Conservation (phyloP, 2,329 filamentous ascomycete species). For the Aspergillus arachidicola region DNA sequence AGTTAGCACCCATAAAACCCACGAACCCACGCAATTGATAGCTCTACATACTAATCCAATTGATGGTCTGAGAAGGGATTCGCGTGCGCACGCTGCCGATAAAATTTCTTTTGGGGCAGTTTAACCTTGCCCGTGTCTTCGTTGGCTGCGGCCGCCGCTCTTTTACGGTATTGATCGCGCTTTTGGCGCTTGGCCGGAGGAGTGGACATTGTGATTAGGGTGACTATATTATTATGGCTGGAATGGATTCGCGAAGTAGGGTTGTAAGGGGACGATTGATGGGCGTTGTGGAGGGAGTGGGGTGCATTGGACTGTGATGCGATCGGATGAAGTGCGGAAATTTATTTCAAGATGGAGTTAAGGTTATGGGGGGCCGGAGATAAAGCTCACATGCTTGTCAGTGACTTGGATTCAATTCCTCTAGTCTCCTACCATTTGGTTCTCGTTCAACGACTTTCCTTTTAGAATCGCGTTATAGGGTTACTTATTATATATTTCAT, state of each 20-base stretch:
- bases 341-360: not conserved
- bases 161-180: slow-evolving; percentile 66
- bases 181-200: slow-evolving; percentile 47
- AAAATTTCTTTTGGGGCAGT: slow-evolving; percentile 92
- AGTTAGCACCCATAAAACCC: not conserved
- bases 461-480: not conserved
- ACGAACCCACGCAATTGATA: not conserved
- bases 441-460: not conserved
- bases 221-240: not conserved
- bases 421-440: not conserved
- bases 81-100: slow-evolving; percentile 92
- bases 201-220: slow-evolving; percentile 7
- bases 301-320: not conserved
- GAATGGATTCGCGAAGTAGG: not conserved
- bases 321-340: not conserved
- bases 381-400: not conserved
- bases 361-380: not conserved
- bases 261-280: not conserved
- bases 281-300: not conserved
- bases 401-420: no score
- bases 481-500: not conserved
- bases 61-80: slow-evolving; percentile 97
- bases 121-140: slow-evolving; percentile 47
- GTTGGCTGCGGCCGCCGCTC: slow-evolving; percentile 38
- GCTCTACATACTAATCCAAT: slow-evolving; percentile 73